Conservation (phyloP, 768 basidiomycete genomes). For the Phaeotremella fagi region DNA sequence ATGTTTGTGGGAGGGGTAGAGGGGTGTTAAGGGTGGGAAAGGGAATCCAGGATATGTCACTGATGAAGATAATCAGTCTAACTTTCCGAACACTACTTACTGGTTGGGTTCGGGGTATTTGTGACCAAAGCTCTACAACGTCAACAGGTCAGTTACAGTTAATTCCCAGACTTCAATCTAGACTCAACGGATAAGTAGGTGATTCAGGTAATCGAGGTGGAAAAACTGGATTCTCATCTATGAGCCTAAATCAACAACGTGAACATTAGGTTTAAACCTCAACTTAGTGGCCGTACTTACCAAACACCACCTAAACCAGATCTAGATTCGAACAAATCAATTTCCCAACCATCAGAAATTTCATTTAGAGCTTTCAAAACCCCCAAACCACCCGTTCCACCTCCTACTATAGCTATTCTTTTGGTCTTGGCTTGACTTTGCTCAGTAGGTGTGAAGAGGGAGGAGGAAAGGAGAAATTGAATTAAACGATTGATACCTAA, state of each 20-base stretch:
- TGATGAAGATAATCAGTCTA: background rate
- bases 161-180: too few relatives aligned
- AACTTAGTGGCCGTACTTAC: slow-evolving; percentile 50
- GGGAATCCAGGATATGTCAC: slow-evolving; percentile 59
- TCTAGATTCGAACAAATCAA: slow-evolving; percentile 62
- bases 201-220: slow-evolving; percentile 56
- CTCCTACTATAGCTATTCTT: slow-evolving; percentile 65
- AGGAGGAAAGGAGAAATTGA: background rate
- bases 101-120: slow-evolving; percentile 58
- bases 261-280: background rate
- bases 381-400: slow-evolving; percentile 69
- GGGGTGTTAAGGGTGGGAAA: slow-evolving; percentile 54
- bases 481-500: background rate
- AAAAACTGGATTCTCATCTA: background rate
- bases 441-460: background rate
- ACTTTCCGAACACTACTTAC: slow-evolving; percentile 1
- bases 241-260: too few relatives aligned
- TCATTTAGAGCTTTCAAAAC: slow-evolving; percentile 63
- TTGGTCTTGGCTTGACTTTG: slow-evolving; percentile 29
- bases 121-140: slow-evolving; percentile 54
- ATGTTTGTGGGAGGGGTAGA: slow-evolving; percentile 55
- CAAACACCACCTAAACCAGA: slow-evolving; percentile 70
- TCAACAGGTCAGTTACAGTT: too few relatives aligned
- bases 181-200: slow-evolving; percentile 59
- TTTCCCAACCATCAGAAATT: slow-evolving; percentile 61